Percentiles rank a stretch among this genome's conserved stretches.
These are phyloP conservation scores for Anthracocystis panici-leucophaei DNA, from an alignment of 1,284 basidiomycete genomes.

Conservation along the genomic window DNA sequence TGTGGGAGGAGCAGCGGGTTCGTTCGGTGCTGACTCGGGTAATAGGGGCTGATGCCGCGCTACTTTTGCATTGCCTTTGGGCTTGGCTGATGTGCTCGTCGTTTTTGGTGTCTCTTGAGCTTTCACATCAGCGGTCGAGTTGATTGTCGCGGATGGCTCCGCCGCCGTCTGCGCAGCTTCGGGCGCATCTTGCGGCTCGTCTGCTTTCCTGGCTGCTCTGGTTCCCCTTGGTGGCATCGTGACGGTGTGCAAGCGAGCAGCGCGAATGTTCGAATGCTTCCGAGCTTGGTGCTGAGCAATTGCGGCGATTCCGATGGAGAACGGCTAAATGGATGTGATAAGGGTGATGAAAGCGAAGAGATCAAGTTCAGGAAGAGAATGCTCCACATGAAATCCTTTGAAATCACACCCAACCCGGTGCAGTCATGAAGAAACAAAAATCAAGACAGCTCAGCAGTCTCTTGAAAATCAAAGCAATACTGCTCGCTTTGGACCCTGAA, in stretches of 20 bases:
- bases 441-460: constrained; percentile 3
- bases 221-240: constrained; percentile 38
- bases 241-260: not conserved
- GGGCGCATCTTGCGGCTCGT: not conserved
- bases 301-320: not conserved
- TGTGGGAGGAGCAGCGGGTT: not conserved
- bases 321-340: not conserved
- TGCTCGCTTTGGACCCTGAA: constrained; percentile 22
- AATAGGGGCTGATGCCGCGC: constrained; percentile 29
- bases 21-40: not conserved
- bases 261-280: not conserved
- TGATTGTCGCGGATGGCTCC: constrained; percentile 4
- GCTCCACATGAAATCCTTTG: constrained; percentile 23
- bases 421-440: constrained; percentile 1
- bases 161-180: not conserved
- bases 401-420: constrained; percentile 1
- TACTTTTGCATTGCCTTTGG: constrained; percentile 30
- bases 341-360: constrained; percentile 10
- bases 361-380: not conserved
- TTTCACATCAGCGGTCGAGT: not conserved
- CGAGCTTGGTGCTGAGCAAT: not conserved
- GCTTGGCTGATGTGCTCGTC: constrained; percentile 3
- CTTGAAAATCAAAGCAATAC: not conserved
- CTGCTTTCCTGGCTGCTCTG: constrained; percentile 28
- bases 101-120: not conserved